These are phyloP conservation scores for Beverwykella pulmonaria DNA, from an alignment of 495 filamentous ascomycete species.

Conservation along the genomic window DNA sequence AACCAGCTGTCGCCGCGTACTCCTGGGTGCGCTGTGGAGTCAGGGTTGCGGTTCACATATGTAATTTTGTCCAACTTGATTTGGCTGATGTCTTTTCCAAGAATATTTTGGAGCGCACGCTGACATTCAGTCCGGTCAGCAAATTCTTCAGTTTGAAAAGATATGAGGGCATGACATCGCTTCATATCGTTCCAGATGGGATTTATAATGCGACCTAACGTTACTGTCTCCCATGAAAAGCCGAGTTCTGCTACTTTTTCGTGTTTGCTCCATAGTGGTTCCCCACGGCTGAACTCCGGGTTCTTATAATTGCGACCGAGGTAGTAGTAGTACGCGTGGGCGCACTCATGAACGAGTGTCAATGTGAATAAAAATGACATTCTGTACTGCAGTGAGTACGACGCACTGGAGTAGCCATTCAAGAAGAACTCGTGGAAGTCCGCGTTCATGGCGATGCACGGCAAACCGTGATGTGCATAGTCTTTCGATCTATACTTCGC, in stretches of 20 bases:
- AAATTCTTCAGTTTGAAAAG: not conserved
- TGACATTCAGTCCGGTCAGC: not conserved
- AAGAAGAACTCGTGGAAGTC: constrained; percentile 15
- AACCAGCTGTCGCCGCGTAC: not conserved
- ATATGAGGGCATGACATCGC: not conserved
- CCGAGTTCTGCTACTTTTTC: constrained; percentile 18
- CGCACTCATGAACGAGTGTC: constrained; percentile 24
- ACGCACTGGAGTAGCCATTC: not conserved
- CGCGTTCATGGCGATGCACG: not conserved
- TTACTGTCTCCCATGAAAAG: constrained; percentile 17
- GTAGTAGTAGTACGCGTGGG: constrained; percentile 23
- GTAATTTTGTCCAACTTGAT: not conserved
- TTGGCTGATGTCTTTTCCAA: not conserved
- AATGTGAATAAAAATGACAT: constrained; percentile 15
- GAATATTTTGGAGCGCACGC: not conserved
- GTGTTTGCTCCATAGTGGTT: constrained; percentile 11
- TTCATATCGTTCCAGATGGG: not conserved
- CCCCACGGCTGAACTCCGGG: not conserved
- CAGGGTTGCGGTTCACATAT: not conserved
- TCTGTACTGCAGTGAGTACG: constrained; percentile 5
- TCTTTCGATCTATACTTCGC: not conserved
- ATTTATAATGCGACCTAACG: constrained; percentile 8
- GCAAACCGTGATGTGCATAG: not conserved
- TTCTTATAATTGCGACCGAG: not conserved
- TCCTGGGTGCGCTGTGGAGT: not conserved